Base-by-base conservation (phyloP, 2,329 filamentous ascomycete species). In the Pestalotiopsis sp. region DNA sequence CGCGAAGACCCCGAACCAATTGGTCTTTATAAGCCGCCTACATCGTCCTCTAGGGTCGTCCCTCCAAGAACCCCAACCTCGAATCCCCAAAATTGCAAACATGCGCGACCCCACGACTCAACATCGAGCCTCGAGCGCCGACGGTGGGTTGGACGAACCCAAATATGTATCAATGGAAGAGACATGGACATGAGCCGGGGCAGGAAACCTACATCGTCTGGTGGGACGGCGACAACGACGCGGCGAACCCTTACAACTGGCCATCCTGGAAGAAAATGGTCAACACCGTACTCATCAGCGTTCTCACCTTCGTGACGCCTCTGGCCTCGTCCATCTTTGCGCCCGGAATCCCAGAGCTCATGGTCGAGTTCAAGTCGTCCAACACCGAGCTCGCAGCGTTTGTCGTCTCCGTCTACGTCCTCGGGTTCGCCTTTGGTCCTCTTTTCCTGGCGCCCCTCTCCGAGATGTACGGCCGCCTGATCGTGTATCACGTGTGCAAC, bases 221-320 rank as follows among this genome's bases (percentile, higher is more conserved):
- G 67, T 64, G 61, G 60, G 59, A 61, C 57, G 58, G 49, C 41
- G 66, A 69, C 0, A 75, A 84, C 67, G 85, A 87, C 67, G 82
- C 83, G 0, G 77, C 82, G 60, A 86, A 89, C 67, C 87, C 87
- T 0, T 75, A 84, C 70, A 89, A 90, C 74, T 90, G 87, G 87
- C 71, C 79, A 6, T 23, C n/a, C 23, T 70, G 68, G 68, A 62
- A 57, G 45, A 68, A 58, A 4, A 27, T 63, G 7, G n/a, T 58
- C 17, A 70, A 70, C 25, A 41, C 25, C 6, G 4, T 64, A 4
- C 49, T 70, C 9, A 66, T 70, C 20, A 70, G 68, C 36, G 31
- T n/a, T 7, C 60, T 70, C 66, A 59, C 66, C 2, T 70, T 70
- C 45, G 13, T 70, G 40, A 66, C 68, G 3, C 68, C 68, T 2